Evolutionary conservation across 2,329 filamentous ascomycete species (phyloP).

Genomic region (Hypoxylon sp.): DNA sequence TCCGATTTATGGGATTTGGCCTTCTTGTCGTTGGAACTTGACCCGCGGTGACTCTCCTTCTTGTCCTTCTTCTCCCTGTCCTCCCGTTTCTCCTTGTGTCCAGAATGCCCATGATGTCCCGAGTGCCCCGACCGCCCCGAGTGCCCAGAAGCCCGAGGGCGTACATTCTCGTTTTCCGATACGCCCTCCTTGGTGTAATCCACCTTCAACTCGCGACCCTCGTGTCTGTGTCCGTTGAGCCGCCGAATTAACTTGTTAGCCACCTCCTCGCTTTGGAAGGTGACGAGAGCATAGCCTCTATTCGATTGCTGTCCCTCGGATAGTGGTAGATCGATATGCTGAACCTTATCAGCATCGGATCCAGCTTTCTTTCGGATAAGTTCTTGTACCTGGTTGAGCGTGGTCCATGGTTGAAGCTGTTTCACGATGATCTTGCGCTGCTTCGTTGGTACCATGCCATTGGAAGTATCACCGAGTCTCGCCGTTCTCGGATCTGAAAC

Average conservation of each 20-base stretch:
- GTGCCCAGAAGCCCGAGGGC: constrained; percentile 28
- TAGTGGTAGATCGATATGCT: constrained; percentile 46
- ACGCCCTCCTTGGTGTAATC: constrained; percentile 48
- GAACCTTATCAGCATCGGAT: constrained; percentile 43
- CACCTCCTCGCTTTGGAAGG: constrained; percentile 45
- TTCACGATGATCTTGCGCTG: constrained; percentile 50
- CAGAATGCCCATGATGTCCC: not conserved
- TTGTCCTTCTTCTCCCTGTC: constrained; percentile 42
- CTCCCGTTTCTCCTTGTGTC: constrained; percentile 35
- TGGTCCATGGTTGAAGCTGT: constrained; percentile 45
- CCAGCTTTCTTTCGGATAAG: constrained; percentile 47
- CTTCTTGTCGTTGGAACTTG: constrained; percentile 40
- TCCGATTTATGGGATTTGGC: constrained; percentile 41
- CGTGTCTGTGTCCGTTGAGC: constrained; percentile 46
- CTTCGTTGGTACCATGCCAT: constrained; percentile 40
- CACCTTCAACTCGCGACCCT: constrained; percentile 44
- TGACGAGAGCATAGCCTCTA: constrained; percentile 47
- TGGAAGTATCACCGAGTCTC: constrained; percentile 10
- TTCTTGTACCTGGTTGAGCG: constrained; percentile 44
- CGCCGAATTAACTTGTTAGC: constrained; percentile 45
- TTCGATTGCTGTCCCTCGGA: constrained; percentile 40
- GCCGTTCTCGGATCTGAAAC: constrained; percentile 17
- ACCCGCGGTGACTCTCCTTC: constrained; percentile 39
- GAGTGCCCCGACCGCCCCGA: not conserved
- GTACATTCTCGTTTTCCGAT: constrained; percentile 41